Evolutionary conservation across 805 yeast genomes (phyloP), one percentile per base, ranked within the genome.

Genomic region (Cyberlindnera maclurae): DNA sequence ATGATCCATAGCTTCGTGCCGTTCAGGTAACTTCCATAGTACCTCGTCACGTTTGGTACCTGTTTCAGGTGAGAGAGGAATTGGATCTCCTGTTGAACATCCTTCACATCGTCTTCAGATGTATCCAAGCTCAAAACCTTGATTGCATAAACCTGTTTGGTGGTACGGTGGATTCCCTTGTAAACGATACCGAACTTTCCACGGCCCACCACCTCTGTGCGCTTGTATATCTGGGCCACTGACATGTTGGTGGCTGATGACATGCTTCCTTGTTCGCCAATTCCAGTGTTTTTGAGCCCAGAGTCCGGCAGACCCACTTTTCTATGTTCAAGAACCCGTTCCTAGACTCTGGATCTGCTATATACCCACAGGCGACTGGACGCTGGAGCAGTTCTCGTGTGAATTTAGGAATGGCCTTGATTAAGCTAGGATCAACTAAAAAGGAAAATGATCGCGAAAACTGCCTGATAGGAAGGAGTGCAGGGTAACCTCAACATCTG

Each of bases 161-260:
- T 81, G 40, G 74, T 73, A 29, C 73, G 62, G 52, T 81, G 75
- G 38, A 72, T 65, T 15, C 95, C 98, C 58, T 88, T 89, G 61
- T 90, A 93, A 4, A 93, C 99, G 18, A 89, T 81, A 33, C 99
- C 99, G 61, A 93, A 93, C 65, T 88, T 93, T 16, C 99, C 99
- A 42, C 94, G 73, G 8, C 98, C 99, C 12, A 94, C 82, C 26
- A 88, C 80, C 62, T 93, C 97, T 12, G 90, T 81, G 34, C 96
- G 72, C 52, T 82, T 79, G 63, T 80, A 88, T 39, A 73, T 49
- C 36, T 59, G 55, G 12, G 58, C 52, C 4, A 65, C 62, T 15
- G 24, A n/a, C 29, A 27, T 27, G 13, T 12, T 27, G 13, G 11
- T 27, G 29, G 7, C 11, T 12, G 29, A 27, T 13, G 13, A 27